Percentiles rank a stretch among this genome's conserved stretches.
These are phyloP conservation scores for Torulaspora quercuum DNA, from an alignment of 805 yeast genomes.

Conservation along the genomic window DNA sequence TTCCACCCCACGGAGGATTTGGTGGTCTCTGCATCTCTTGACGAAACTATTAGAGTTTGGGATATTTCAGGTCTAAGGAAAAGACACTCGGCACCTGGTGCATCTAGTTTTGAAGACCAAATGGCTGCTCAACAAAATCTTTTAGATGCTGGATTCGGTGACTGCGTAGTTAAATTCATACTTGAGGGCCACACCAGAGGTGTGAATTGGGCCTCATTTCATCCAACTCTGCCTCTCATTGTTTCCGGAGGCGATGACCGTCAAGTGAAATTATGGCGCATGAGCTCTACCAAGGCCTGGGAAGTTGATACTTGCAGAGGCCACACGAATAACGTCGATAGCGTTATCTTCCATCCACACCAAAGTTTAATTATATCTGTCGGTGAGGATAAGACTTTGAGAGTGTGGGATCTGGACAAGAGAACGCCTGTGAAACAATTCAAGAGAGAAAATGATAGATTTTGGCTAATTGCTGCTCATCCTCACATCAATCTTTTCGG, in stretches of 20 bases:
- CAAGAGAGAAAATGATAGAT: constrained; percentile 88
- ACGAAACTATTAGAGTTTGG: constrained; percentile 99
- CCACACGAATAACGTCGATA: constrained; percentile 87
- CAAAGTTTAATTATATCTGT: constrained; percentile 90
- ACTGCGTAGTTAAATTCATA: constrained; percentile 91
- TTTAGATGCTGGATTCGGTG: constrained; percentile 93
- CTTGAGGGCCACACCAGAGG: constrained; percentile 98
- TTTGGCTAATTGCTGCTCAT: constrained; percentile 89
- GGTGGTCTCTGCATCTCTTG: constrained; percentile 92
- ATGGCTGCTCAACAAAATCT: constrained; percentile 56
- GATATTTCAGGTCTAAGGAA: constrained; percentile 93
- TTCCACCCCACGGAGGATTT: constrained; percentile 95
- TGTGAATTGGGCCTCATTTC: constrained; percentile 98
- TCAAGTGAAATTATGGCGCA: constrained; percentile 92
- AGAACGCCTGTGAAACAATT: constrained; percentile 92
- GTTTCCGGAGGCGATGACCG: constrained; percentile 97
- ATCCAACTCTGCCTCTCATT: constrained; percentile 90
- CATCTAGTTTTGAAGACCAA: constrained; percentile 43
- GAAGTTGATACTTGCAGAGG: constrained; percentile 98
- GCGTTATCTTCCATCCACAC: constrained; percentile 88
- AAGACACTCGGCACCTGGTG: constrained; percentile 84
- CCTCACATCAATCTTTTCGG: constrained; percentile 91
- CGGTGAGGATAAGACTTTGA: constrained; percentile 91
- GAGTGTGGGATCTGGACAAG: constrained; percentile 95
- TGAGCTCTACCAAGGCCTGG: constrained; percentile 98